phyloP scores from a whole-genome alignment of 768 basidiomycete genomes.

The Cystobasidium tubakii region DNA sequence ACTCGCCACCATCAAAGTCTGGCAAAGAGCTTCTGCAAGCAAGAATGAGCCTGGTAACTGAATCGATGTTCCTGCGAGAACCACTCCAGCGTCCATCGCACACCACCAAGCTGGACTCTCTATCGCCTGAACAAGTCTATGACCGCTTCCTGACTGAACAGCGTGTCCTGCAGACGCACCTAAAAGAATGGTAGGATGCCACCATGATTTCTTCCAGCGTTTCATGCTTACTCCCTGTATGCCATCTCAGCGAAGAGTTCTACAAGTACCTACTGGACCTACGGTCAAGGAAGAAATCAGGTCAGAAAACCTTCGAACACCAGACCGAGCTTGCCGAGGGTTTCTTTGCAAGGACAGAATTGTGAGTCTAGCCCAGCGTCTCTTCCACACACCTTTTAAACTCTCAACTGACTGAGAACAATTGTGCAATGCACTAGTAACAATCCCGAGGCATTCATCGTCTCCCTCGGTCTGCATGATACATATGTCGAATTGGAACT shows the following conservation, averaged over 20 bases:
- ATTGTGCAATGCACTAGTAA: too few relatives aligned
- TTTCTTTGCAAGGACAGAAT: slow-evolving; percentile 27
- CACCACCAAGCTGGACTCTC: background rate
- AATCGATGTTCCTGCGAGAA: slow-evolving; percentile 1
- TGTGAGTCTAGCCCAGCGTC: background rate
- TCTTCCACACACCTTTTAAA: too few relatives aligned
- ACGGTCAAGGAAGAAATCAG: slow-evolving; percentile 3
- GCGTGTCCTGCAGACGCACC: slow-evolving; percentile 26
- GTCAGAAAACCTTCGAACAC: background rate
- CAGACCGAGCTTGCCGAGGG: slow-evolving; percentile 25
- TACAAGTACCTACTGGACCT: slow-evolving; percentile 18
- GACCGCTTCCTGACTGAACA: slow-evolving; percentile 11
- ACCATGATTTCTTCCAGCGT: background rate
- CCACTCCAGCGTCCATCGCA: slow-evolving; percentile 15
- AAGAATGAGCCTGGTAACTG: background rate
- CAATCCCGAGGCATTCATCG: slow-evolving; percentile 16
- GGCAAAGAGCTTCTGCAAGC: slow-evolving; percentile 16
- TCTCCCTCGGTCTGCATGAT: slow-evolving; percentile 18
- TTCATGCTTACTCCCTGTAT: background rate
- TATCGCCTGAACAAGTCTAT: background rate
- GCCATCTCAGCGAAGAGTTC: slow-evolving; percentile 5
- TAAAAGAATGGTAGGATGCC: slow-evolving; percentile 29
- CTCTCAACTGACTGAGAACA: too few relatives aligned
- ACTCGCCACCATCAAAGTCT: too few relatives aligned
- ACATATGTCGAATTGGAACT: slow-evolving; percentile 27